These are phyloP conservation scores for Xylaria sp. DNA, from an alignment of 2,329 filamentous ascomycete species.

Conservation along the genomic window DNA sequence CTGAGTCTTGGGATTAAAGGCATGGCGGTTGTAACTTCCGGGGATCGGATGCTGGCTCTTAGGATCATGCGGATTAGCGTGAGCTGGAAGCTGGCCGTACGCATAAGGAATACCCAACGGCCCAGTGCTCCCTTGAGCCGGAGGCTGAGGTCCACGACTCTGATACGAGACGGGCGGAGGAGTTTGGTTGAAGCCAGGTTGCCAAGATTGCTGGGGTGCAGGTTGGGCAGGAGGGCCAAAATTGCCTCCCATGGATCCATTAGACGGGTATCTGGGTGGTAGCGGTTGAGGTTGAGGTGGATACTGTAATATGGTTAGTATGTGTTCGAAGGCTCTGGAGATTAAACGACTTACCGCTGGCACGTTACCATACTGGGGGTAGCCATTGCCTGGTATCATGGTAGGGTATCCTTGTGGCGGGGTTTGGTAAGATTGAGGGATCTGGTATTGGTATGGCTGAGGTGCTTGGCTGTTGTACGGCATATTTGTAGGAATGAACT, in stretches of 20 bases:
- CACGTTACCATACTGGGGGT: constrained; percentile 53
- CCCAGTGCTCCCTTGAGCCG: constrained; percentile 30
- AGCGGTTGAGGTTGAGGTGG: constrained; percentile 42
- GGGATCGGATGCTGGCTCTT: constrained; percentile 83
- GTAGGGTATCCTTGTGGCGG: constrained; percentile 51
- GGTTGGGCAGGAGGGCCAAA: constrained; percentile 45
- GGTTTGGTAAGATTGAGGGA: constrained; percentile 53
- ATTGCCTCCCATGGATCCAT: constrained; percentile 41
- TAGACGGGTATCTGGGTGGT: constrained; percentile 44
- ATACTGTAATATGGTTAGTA: constrained; percentile 41
- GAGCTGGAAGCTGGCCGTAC: constrained; percentile 77
- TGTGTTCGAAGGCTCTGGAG: not conserved
- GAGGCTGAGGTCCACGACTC: constrained; percentile 37
- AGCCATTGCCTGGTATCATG: constrained; percentile 50
- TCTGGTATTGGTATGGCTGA: constrained; percentile 53
- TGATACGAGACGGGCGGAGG: constrained; percentile 36
- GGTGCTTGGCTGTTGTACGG: constrained; percentile 53
- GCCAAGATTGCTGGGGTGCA: constrained; percentile 45
- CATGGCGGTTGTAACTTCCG: constrained; percentile 80
- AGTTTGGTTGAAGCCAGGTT: constrained; percentile 36
- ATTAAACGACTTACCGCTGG: constrained; percentile 50
- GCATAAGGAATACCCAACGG: constrained; percentile 64
- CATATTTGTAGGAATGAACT: constrained; percentile 55
- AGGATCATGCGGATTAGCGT: constrained; percentile 71
- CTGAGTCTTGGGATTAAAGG: constrained; percentile 93